A percentile compares a stretch with the other conserved stretches of the same genome.
Evolutionary conservation across 768 basidiomycete species (phyloP).

Genomic region (Hemileccinum impolitum): DNA sequence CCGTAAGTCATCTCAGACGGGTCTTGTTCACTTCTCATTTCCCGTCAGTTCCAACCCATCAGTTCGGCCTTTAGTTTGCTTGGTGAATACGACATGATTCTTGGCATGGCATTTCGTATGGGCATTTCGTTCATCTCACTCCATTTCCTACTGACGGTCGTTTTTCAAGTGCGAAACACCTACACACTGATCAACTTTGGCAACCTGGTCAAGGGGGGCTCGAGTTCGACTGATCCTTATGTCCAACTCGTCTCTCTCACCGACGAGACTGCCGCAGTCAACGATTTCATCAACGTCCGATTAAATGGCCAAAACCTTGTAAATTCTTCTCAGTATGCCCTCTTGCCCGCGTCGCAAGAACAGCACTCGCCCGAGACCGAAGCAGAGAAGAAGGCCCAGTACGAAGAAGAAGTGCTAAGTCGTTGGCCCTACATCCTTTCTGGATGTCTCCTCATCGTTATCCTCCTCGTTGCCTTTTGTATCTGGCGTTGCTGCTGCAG

Average conservation of each 20-base stretch:
- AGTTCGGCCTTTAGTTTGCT: slow-evolving; percentile 75
- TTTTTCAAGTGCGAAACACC: slow-evolving; percentile 62
- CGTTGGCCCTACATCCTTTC: slow-evolving; percentile 71
- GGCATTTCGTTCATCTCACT: background rate
- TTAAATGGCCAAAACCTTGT: slow-evolving; percentile 58
- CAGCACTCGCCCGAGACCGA: slow-evolving; percentile 62
- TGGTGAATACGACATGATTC: slow-evolving; percentile 78
- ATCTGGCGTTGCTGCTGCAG: slow-evolving; percentile 63
- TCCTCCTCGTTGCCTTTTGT: slow-evolving; percentile 44
- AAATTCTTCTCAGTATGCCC: slow-evolving; percentile 48
- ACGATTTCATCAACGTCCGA: slow-evolving; percentile 66
- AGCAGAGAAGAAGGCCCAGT: slow-evolving; percentile 63
- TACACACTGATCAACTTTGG: slow-evolving; percentile 76
- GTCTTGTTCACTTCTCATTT: slow-evolving; percentile 5
- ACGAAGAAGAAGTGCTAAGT: slow-evolving; percentile 61
- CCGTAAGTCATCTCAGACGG: slow-evolving; percentile 42
- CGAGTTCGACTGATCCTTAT: slow-evolving; percentile 53
- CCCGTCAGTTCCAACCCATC: slow-evolving; percentile 72
- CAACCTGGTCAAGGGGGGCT: slow-evolving; percentile 53
- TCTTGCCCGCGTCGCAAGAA: slow-evolving; percentile 57
- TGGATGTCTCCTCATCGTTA: slow-evolving; percentile 52
- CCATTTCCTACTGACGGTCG: slow-evolving; percentile 2
- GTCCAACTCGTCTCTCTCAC: slow-evolving; percentile 68
- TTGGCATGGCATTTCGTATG: slow-evolving; percentile 79
- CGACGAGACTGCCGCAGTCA: slow-evolving; percentile 45